Conservation (phyloP, 2,329 filamentous ascomycete genomes). For the Ophiocordyceps polyrhachis-furcata region DNA sequence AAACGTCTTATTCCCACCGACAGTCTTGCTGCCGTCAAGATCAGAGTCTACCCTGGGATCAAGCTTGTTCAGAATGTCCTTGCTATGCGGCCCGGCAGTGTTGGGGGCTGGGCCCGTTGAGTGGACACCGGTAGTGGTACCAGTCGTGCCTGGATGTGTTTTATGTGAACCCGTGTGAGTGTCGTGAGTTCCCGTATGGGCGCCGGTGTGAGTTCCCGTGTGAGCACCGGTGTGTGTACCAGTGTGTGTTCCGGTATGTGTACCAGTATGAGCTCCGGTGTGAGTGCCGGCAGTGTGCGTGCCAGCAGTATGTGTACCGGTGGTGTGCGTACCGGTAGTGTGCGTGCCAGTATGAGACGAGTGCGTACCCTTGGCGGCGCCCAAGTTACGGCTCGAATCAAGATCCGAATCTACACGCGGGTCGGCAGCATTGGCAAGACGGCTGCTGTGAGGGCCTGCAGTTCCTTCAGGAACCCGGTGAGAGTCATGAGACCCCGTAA, state of each 20-base stretch:
- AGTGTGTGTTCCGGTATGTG: not conserved
- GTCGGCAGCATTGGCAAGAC: conserved; percentile 27
- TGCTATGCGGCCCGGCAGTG: conserved; percentile 26
- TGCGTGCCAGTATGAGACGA: conserved; percentile 5
- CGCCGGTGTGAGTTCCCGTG: conserved; percentile 8
- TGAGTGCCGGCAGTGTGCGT: conserved; percentile 6
- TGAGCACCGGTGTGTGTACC: conserved; percentile 2
- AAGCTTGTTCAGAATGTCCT: conserved; percentile 32
- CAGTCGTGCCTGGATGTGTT: not conserved
- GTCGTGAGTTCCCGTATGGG: conserved; percentile 1
- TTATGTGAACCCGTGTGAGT: not conserved
- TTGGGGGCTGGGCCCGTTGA: conserved; percentile 12
- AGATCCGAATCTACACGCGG: conserved; percentile 32
- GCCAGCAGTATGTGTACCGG: conserved; percentile 1
- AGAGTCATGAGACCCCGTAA: not conserved
- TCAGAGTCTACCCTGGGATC: conserved; percentile 38
- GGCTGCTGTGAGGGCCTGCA: conserved; percentile 23
- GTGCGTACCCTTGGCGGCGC: conserved; percentile 6
- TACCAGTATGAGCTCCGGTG: conserved; percentile 3
- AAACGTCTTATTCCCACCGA: conserved; percentile 32
- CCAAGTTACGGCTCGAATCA: conserved; percentile 18
- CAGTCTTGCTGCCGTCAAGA: conserved; percentile 32
- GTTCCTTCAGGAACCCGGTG: conserved; percentile 10
- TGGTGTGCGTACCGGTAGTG: conserved; percentile 1
- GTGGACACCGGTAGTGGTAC: not conserved